Evolutionary conservation across 495 filamentous ascomycete species (phyloP).

Genomic region (Geoglossum glabrum): DNA sequence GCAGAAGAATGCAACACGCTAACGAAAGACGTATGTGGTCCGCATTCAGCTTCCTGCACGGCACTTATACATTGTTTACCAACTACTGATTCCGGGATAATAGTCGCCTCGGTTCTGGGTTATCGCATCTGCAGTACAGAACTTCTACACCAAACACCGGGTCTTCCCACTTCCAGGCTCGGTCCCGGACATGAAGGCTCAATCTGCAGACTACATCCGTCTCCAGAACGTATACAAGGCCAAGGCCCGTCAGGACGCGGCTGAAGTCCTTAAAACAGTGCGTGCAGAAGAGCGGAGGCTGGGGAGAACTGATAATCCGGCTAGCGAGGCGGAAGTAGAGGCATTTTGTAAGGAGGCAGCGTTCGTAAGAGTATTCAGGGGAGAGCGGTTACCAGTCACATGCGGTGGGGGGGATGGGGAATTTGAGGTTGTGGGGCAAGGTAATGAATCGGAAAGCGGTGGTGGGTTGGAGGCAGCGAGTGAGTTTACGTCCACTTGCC

Average conservation of each 20-base stretch:
- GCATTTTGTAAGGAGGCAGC: constrained; percentile 90
- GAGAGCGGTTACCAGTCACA: constrained; percentile 30
- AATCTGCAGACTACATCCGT: constrained; percentile 75
- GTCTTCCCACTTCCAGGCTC: constrained; percentile 70
- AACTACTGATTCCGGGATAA: constrained; percentile 15
- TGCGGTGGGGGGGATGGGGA: constrained; percentile 13
- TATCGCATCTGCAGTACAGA: constrained; percentile 58
- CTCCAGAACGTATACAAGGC: constrained; percentile 88
- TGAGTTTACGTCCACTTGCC: neutral
- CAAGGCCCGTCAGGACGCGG: constrained; percentile 63
- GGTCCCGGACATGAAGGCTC: constrained; percentile 94
- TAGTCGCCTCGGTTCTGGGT: constrained; percentile 57
- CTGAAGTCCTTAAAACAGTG: constrained; percentile 55
- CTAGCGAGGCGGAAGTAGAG: constrained; percentile 64
- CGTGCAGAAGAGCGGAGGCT: constrained; percentile 35
- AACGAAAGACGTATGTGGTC: constrained; percentile 14
- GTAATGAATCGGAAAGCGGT: neutral
- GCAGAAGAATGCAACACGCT: constrained; percentile 35
- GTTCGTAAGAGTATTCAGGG: constrained; percentile 72
- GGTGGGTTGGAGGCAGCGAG: neutral
- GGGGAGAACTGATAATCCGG: constrained; percentile 22
- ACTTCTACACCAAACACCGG: constrained; percentile 50
- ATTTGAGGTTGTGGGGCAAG: constrained; percentile 17
- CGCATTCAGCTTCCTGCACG: neutral
- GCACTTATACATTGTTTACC: neutral